Evolutionary conservation across 768 basidiomycete species (phyloP), one percentile per base, ranked within the genome.

Genomic region (Collybia nuda): DNA sequence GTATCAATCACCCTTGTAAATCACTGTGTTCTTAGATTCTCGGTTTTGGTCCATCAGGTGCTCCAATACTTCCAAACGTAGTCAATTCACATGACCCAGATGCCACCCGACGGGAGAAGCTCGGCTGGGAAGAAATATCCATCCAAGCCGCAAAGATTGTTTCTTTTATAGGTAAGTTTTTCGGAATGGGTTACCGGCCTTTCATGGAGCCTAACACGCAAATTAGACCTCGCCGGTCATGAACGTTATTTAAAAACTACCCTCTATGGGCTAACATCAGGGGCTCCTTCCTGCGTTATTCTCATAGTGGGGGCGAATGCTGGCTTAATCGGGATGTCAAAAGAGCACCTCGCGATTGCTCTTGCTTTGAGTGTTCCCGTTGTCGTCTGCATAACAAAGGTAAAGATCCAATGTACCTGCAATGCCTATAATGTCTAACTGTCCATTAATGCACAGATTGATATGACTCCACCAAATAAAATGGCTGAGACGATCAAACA

Each of bases 271-370:
- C 69, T 99, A 44, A 97, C 95, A 0, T 96, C 94, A 3, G 93
- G 93, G 23, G 88, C 93, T 0, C 94, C 96, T 48, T 96, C 85
- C 50, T 96, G 89, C 63, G 88, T 91, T 11, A 85, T 97, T 48
- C 74, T 99, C 40, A 95, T 96, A 73, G 90, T 98, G 9, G 97
- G 95, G 18, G 94, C 86, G 6, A 98, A 99, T 64, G 96, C 97
- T 1, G 91, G 91, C 6, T 66, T 93, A 37, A 92, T 93, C 55
- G 81, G 91, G 45, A 93, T 93, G 92, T 91, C 88, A 28, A 93
- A 98, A 68, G 97, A 99, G 66, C 97, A 99, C 67, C 73, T 99
- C 9, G 93, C 97, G 1, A 95, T 98, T 52, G 85, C 96, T 2
- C 76, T 99, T 1, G 97, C 97, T 5, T 70, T 99, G 44, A 92